Evolutionary conservation across 2,329 filamentous ascomycete genomes (phyloP).

Genomic region (Cladosporium austrohemisphaericum): DNA sequence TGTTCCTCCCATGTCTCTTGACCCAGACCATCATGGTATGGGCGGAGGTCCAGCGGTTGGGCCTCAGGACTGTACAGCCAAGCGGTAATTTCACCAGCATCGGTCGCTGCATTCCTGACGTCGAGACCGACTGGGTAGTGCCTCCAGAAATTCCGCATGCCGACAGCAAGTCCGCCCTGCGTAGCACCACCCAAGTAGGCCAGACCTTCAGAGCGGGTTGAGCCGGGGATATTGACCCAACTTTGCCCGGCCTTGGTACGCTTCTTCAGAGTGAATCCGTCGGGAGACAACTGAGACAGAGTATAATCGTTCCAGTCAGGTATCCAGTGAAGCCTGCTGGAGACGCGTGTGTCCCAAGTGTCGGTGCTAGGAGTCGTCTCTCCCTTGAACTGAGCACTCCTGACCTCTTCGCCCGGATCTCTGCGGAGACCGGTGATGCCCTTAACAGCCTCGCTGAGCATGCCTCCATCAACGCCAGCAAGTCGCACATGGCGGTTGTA

Average conservation of each 20-base stretch:
- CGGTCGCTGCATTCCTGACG: slow-evolving; percentile 48
- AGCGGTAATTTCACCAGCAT: slow-evolving; percentile 52
- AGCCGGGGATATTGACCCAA: slow-evolving; percentile 58
- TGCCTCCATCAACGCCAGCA: slow-evolving; percentile 52
- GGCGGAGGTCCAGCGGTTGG: slow-evolving; percentile 53
- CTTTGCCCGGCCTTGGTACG: slow-evolving; percentile 54
- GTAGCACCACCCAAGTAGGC: slow-evolving; percentile 58
- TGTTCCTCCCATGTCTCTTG: slow-evolving; percentile 55
- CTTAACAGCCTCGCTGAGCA: slow-evolving; percentile 57
- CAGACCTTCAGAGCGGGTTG: slow-evolving; percentile 53
- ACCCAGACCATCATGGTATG: slow-evolving; percentile 57
- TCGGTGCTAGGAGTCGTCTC: slow-evolving; percentile 40
- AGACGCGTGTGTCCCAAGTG: slow-evolving; percentile 48
- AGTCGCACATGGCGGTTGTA: slow-evolving; percentile 59
- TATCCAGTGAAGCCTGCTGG: slow-evolving; percentile 52
- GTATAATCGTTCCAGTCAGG: slow-evolving; percentile 58
- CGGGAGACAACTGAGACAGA: slow-evolving; percentile 55
- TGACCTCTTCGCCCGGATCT: slow-evolving; percentile 51
- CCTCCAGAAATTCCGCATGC: slow-evolving; percentile 61
- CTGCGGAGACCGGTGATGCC: slow-evolving; percentile 57
- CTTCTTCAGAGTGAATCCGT: slow-evolving; percentile 60
- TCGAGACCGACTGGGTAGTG: slow-evolving; percentile 58
- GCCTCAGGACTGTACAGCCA: slow-evolving; percentile 60
- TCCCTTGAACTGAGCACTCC: slow-evolving; percentile 51
- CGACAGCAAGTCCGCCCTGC: slow-evolving; percentile 56